Base-by-base conservation (phyloP, 805 yeast species). In the Candida takata region DNA sequence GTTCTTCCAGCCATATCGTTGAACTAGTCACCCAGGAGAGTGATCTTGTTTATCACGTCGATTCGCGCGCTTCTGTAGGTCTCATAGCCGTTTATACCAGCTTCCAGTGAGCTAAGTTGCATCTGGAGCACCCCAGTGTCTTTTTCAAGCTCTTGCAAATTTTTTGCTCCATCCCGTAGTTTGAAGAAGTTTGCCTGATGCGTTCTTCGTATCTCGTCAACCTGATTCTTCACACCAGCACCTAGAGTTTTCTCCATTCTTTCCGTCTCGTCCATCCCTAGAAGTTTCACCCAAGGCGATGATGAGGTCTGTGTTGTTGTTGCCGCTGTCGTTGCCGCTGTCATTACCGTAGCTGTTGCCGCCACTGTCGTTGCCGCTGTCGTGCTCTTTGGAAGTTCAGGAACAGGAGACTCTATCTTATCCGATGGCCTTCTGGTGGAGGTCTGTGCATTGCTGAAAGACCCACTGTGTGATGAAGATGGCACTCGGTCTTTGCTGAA, bases 41-140 rank as follows among this genome's bases (percentile, higher is more conserved):
- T 43, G 16, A 43, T 43, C 32, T 41, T 41, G 28, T 43, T 40
- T n/a, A 43, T 29, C 8, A 43, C 42, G 20, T 38, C 44, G 17
- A 35, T 25, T 23, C 47, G 41, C 8, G 44, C 39, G 16, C 24
- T 18, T 15, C 31, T 36, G 31, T 37, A 43, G 6, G 47, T 38
- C 30, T 40, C 44, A 11, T 40, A 39, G 3, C 44, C 47, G 4
- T 35, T 38, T 14, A 43, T 20, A 19, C 37, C 34, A 13, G 47
- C 47, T 27, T 43, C 44, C 10, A 40, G 18, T 3, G 42, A 33
- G 29, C 42, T 35, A 27, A 43, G 13, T 32, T 40, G 33, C 44
- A 43, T 40, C 27, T 32, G 30, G 24, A 43, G 35, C 15, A 43
- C 26, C 4, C 31, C 24, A 33, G 36, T 43, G 11, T 40, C 43